These are phyloP conservation scores for Botrytis pseudocinerea DNA, from an alignment of 2,329 filamentous ascomycete species.

Conservation along the genomic window DNA sequence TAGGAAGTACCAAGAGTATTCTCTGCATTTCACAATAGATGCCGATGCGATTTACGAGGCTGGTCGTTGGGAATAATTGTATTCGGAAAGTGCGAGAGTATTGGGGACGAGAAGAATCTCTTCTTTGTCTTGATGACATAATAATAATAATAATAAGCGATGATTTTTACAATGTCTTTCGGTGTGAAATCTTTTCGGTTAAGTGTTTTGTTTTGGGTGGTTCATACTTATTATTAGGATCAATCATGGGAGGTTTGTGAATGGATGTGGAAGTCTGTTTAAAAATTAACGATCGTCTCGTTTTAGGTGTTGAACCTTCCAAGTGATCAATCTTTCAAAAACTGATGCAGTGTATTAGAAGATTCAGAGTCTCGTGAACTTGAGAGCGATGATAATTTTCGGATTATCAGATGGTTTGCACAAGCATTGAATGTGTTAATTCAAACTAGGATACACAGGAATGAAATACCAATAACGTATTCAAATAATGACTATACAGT, in stretches of 20 bases:
- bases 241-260: not conserved
- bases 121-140: not conserved
- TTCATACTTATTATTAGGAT: not conserved
- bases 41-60: not conserved
- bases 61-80: not conserved
- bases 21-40: not conserved
- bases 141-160: not conserved
- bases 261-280: not conserved
- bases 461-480: not conserved
- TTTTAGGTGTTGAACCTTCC: not conserved
- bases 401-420: not conserved
- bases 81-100: not conserved
- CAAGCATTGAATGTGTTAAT: not conserved
- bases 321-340: not conserved
- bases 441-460: not conserved
- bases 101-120: not conserved
- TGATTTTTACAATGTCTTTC: not conserved
- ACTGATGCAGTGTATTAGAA: not conserved
- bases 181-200: not conserved
- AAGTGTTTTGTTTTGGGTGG: not conserved
- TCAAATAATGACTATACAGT: not conserved
- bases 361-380: not conserved
- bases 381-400: not conserved
- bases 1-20: not conserved
- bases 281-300: not conserved